Conservation (phyloP, 164 flowering plant species). For the Nelumbo lutea region DNA sequence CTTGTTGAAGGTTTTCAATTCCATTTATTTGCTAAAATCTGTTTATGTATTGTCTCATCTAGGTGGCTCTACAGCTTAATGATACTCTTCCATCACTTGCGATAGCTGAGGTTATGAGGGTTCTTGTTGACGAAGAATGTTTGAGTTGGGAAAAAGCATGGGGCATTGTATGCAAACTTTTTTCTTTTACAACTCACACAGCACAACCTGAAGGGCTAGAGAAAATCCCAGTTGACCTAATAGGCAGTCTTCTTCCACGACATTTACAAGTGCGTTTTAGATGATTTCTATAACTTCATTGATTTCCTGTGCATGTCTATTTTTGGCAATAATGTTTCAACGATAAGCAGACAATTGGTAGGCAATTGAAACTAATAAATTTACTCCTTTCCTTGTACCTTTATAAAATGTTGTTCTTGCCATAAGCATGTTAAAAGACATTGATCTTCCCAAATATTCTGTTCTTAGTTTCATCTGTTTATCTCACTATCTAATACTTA, state of each 20-base stretch:
- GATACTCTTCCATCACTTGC: conserved; percentile 63
- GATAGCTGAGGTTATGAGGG: conserved; percentile 49
- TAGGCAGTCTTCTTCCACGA: conserved; percentile 57
- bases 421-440: background rate
- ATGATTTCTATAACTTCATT: background rate
- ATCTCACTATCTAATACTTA: background rate
- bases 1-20: background rate
- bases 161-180: conserved; percentile 37
- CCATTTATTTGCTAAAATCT: background rate
- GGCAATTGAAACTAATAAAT: background rate
- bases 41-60: conserved; percentile 3
- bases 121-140: conserved; percentile 51
- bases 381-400: background rate
- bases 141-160: conserved; percentile 51
- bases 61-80: conserved; percentile 58
- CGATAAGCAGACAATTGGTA: background rate
- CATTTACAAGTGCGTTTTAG: conserved; percentile 41
- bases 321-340: background rate
- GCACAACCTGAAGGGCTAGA: conserved; percentile 49
- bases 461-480: background rate
- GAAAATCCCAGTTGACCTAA: conserved; percentile 47
- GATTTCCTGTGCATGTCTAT: background rate
- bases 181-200: conserved; percentile 51
- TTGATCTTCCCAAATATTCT: background rate
- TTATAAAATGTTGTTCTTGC: background rate